These are phyloP conservation scores for Diplotaxis tenuifolia DNA, from an alignment of 345 rosid genomes.

Conservation along the genomic window DNA sequence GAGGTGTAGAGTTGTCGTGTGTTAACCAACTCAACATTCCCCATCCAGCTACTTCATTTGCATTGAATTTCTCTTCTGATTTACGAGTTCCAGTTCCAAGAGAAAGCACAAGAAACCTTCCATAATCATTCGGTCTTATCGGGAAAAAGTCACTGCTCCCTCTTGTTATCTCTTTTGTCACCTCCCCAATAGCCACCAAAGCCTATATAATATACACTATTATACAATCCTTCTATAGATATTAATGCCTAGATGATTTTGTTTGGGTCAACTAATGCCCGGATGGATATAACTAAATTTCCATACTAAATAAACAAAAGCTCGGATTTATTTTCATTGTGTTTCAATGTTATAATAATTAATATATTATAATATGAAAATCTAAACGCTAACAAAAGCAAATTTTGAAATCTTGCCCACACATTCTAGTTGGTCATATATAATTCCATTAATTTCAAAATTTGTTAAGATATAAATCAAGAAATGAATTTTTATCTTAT, in stretches of 20 bases:
- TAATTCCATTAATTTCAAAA: background rate
- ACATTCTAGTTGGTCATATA: background rate
- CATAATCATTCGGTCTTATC: constrained; percentile 46
- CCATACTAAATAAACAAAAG: background rate
- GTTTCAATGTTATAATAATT: background rate
- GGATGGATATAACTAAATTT: background rate
- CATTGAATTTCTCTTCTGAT: constrained; percentile 40
- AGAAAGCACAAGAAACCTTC: constrained; percentile 52
- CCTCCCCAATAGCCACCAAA: constrained; percentile 51
- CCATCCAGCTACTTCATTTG: constrained; percentile 55
- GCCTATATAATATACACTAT: constrained; percentile 35
- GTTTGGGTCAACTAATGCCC: background rate
- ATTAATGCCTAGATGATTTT: background rate
- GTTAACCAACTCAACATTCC: constrained; percentile 67
- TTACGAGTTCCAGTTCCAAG: constrained; percentile 58
- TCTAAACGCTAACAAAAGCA: background rate
- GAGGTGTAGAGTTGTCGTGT: constrained; percentile 45
- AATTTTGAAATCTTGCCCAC: background rate
- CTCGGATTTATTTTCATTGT: background rate
- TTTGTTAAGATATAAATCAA: background rate
- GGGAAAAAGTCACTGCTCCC: constrained; percentile 45
- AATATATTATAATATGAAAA: background rate
- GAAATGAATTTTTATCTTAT: background rate
- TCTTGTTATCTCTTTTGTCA: constrained; percentile 44
- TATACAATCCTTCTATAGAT: background rate